A percentile compares a stretch with the other conserved stretches of the same genome.
Conservation (phyloP, 495 filamentous ascomycete genomes). For the Amphirosellinia nigrospora region DNA sequence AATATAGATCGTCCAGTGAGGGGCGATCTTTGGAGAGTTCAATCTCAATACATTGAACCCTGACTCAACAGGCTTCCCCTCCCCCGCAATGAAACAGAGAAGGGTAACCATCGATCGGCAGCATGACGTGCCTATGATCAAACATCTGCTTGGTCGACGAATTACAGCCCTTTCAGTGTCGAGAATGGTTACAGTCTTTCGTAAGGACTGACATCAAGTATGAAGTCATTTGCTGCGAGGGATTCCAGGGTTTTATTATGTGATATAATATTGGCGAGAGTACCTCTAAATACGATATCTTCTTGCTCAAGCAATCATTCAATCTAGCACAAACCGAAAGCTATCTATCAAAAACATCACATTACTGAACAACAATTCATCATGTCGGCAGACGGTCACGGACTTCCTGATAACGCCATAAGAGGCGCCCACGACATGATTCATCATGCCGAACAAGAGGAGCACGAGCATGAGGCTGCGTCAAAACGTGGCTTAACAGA, state of each 20-base stretch:
- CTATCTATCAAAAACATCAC: background rate
- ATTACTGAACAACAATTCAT: constrained; percentile 25
- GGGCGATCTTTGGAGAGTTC: background rate
- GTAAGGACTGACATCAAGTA: constrained; percentile 15
- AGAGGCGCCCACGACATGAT: constrained; percentile 41
- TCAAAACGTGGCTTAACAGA: constrained; percentile 37
- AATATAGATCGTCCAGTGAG: background rate
- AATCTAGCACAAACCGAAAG: background rate
- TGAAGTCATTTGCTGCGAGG: constrained; percentile 18
- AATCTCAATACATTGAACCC: constrained; percentile 10
- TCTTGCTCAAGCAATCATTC: background rate
- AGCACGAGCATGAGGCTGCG: constrained; percentile 41
- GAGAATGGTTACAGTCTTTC: background rate
- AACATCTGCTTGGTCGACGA: background rate
- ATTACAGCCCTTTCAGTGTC: background rate
- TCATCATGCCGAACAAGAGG: constrained; percentile 43
- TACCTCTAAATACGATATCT: background rate
- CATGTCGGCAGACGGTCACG: constrained; percentile 40
- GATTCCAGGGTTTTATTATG: background rate
- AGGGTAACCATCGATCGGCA: constrained; percentile 9
- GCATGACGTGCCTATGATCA: constrained; percentile 27
- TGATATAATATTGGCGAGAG: constrained; percentile 16
- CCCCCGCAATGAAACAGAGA: constrained; percentile 16
- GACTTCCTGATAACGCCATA: constrained; percentile 36
- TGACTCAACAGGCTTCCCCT: background rate